A percentile compares a stretch with the other conserved stretches of the same genome.
phyloP scores from a whole-genome alignment of 1,139 yeast genomes.

The Suhomyces guaymorum region DNA sequence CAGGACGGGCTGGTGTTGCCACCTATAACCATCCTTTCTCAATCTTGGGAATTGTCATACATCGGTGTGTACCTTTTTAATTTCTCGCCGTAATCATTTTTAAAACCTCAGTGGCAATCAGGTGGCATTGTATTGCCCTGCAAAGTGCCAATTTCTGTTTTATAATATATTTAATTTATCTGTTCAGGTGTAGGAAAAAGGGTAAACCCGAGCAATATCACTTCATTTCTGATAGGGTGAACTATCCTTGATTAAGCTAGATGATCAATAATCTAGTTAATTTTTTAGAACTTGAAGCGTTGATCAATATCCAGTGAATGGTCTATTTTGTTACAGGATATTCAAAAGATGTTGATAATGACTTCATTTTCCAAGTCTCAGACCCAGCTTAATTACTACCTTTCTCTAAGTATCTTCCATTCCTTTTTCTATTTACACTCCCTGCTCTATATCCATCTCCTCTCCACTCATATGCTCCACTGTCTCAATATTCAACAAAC shows the following conservation, averaged over 20 bases:
- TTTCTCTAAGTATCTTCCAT: background rate
- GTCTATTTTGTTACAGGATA: background rate
- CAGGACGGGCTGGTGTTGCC: conserved; percentile 1
- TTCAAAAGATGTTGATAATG: too few species aligned
- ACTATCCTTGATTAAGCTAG: too few species aligned
- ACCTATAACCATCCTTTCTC: conserved; percentile 4
- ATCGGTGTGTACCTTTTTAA: conserved; percentile 1
- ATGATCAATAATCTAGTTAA: too few species aligned
- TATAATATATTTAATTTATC: background rate
- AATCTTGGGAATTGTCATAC: conserved; percentile 7
- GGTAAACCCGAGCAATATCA: too few species aligned
- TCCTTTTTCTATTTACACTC: background rate
- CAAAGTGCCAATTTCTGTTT: conserved; percentile 1
- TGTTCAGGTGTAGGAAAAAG: background rate
- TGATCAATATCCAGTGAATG: background rate
- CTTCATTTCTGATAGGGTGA: too few species aligned
- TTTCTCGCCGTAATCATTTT: conserved; percentile 1
- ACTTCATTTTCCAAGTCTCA: too few species aligned
- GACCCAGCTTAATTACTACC: too few species aligned
- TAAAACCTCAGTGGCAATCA: conserved; percentile 1
- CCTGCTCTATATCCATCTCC: conserved; percentile 17
- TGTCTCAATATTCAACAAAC: conserved; percentile 43
- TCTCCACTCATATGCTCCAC: conserved; percentile 48
- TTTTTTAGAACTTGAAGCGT: too few species aligned
- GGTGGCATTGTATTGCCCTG: too few species aligned